Base-by-base conservation (phyloP, 305 asterid genomes). In the Fraxinus latifolia region DNA sequence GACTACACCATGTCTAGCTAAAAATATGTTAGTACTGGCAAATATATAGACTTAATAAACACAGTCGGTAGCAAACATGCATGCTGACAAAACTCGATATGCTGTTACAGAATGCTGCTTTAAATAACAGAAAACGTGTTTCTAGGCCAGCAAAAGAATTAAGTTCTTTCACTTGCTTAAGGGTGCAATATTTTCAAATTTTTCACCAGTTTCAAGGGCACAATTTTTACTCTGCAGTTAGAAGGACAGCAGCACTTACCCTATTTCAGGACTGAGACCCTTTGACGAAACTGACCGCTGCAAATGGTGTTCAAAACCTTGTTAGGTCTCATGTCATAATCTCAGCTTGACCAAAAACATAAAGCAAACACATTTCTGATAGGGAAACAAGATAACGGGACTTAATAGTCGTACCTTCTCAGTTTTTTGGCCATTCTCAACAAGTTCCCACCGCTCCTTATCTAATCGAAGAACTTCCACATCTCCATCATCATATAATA, bases 381-480 rank as follows among this genome's bases (percentile, higher is more conserved):
- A 81, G 34, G 27, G 77, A 78, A 53, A 79, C 12, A 39, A 73
- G 29, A 17, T 1, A 55, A 7, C 7, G 44, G n/a, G 7, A 77
- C 73, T 32, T 67, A 42, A 77, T 67, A 77, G 44, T 74, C 81
- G 82, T 60, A 93, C 92, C 95, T 91, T 89, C 79, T 47, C 81
- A 83, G 81, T 84, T 79, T 89, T 90, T 79, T 14, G 79, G 78
- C 82, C 88, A 79, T 86, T 84, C 77, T 86, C 92, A 86, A 89
- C 86, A 42, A 88, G 82, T 90, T 93, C 95, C 99, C 99, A 96
- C 71, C 93, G 93, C 84, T 96, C 99, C 89, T 83, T 93, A 6
- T 90, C 97, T 81, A 96, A 85, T 78, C 90, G 93, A 83, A 96
- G 97, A 82, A 96, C 98, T 89, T 96, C 99, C 81, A 96, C 98